Evolutionary conservation across 108 stramenopile genomes (phyloP).

Genomic region (Mediolabrus comicus): DNA sequence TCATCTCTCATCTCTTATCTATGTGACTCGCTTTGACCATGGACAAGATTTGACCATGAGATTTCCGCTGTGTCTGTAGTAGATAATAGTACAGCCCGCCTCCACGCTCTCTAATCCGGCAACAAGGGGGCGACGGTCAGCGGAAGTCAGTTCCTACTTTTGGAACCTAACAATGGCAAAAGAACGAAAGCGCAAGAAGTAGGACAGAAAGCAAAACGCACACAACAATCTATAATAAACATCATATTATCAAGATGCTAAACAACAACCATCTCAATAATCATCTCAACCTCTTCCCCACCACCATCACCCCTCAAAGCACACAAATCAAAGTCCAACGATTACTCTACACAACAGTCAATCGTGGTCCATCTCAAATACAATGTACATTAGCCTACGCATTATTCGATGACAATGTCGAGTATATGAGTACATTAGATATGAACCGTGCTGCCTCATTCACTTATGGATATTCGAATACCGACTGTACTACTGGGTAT

Average conservation of each 20-base stretch:
- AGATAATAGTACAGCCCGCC: too few relatives aligned
- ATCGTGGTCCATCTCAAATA: slow-evolving; percentile 27
- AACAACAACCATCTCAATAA: slow-evolving; percentile 9
- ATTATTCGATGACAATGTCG: slow-evolving; percentile 27
- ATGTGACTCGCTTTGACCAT: too few relatives aligned
- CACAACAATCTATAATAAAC: neutral
- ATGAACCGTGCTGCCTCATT: slow-evolving; percentile 48
- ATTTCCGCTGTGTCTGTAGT: too few relatives aligned
- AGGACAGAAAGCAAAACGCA: too few relatives aligned
- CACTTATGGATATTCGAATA: slow-evolving; percentile 33
- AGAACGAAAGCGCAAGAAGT: too few relatives aligned
- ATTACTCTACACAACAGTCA: slow-evolving; percentile 13
- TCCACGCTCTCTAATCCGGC: too few relatives aligned
- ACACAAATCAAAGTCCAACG: slow-evolving; percentile 19
- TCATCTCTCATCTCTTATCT: too few relatives aligned
- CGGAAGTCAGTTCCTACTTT: too few relatives aligned
- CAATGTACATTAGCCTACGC: slow-evolving; percentile 17
- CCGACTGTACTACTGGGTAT: slow-evolving; percentile 4
- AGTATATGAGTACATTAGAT: slow-evolving; percentile 38
- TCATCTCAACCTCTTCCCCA: slow-evolving; percentile 35
- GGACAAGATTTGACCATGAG: too few relatives aligned
- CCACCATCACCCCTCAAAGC: slow-evolving; percentile 1
- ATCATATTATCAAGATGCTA: neutral
- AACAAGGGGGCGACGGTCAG: too few relatives aligned
- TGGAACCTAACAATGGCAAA: neutral